These are phyloP conservation scores for Nakaseomyces uthaithaninus DNA, from an alignment of 1,139 yeast species.

Conservation along the genomic window DNA sequence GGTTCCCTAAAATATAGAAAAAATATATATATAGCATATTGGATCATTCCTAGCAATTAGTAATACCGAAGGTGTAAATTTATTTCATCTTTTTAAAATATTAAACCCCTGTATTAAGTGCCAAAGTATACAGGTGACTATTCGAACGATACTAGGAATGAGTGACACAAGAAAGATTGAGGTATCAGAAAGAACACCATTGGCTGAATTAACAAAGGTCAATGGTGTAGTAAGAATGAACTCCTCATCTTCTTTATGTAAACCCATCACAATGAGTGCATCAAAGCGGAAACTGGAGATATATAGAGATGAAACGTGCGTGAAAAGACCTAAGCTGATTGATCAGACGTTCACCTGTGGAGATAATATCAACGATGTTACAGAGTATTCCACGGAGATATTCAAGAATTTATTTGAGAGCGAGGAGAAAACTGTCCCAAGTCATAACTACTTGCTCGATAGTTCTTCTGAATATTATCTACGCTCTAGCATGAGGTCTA, in stretches of 20 bases:
- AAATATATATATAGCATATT: too few species aligned
- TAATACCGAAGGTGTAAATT: too few species aligned
- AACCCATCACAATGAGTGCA: constrained; percentile 2
- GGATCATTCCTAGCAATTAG: too few species aligned
- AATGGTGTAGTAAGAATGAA: constrained; percentile 1
- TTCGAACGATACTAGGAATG: too few species aligned
- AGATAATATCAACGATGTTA: constrained; percentile 84
- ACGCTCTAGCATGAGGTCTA: constrained; percentile 78
- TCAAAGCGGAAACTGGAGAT: constrained; percentile 12
- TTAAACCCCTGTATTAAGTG: too few species aligned
- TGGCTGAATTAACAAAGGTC: constrained; percentile 1
- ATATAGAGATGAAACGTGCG: constrained; percentile 32
- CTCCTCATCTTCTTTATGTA: background rate
- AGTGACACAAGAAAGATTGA: background rate
- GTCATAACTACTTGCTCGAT: constrained; percentile 50
- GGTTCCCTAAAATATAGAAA: too few species aligned
- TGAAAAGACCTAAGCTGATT: constrained; percentile 81
- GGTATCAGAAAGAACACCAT: background rate
- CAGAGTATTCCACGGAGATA: constrained; percentile 81
- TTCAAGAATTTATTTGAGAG: constrained; percentile 64
- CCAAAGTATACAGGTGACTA: too few species aligned
- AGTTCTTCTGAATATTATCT: constrained; percentile 44
- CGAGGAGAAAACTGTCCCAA: constrained; percentile 66
- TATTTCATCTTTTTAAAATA: too few species aligned
- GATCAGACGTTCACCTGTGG: constrained; percentile 32